phyloP scores from a whole-genome alignment of 441 rosid species.

The Kokia cookei region DNA sequence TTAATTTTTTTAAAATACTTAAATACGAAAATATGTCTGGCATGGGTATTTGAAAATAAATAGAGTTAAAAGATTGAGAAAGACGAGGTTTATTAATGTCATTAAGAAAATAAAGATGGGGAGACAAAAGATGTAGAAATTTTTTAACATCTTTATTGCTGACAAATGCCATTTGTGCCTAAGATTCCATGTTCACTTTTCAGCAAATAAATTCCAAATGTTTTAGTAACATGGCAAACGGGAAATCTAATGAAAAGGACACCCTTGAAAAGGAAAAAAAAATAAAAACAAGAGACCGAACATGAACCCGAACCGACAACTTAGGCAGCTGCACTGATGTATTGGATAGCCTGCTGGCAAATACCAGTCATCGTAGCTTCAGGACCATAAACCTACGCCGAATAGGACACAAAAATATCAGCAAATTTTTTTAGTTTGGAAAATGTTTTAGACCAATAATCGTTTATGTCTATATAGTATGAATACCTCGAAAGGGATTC shows the following conservation, averaged over 20 bases:
- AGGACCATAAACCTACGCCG: constrained; percentile 74
- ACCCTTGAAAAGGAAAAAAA: neutral
- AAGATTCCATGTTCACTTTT: constrained; percentile 6
- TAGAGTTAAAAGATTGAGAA: neutral
- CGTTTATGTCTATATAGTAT: neutral
- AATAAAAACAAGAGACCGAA: neutral
- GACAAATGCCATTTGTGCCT: neutral
- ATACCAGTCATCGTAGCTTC: constrained; percentile 96
- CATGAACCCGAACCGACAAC: neutral
- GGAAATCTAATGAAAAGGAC: neutral
- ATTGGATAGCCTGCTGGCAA: constrained; percentile 87
- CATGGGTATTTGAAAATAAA: neutral
- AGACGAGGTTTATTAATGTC: neutral
- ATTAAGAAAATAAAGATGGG: neutral
- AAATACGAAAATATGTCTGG: neutral
- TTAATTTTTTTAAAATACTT: too few relatives aligned
- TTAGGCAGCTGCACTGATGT: constrained; percentile 72
- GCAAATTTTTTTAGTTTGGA: neutral
- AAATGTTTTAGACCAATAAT: neutral
- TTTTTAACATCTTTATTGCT: constrained; percentile 8
- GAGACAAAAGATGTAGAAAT: neutral
- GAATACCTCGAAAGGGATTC: constrained; percentile 41
- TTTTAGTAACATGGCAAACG: neutral
- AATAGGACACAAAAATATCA: neutral
- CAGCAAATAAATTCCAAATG: neutral